Evolutionary conservation across 352 stramenopile species (phyloP).

Genomic region (Pythium aristosporum): DNA sequence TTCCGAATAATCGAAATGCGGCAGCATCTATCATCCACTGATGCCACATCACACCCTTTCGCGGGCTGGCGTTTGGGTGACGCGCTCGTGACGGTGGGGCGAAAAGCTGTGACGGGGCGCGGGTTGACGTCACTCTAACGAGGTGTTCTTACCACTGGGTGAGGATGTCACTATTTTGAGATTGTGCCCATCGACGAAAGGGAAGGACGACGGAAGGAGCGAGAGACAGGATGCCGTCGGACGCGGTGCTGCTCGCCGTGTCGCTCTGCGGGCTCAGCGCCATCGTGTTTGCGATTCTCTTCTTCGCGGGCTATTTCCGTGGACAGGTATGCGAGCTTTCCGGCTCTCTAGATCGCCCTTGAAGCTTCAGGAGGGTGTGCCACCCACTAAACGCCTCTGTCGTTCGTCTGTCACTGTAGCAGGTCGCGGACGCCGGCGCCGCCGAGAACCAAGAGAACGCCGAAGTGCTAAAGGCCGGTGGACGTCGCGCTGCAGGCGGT

Average conservation of each 20-base stretch:
- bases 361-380: neutral
- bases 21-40: no score
- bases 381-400: neutral
- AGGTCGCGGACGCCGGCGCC: conserved; percentile 25
- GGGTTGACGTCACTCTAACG: no score
- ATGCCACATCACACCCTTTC: no score
- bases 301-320: conserved; percentile 64
- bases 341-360: neutral
- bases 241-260: conserved; percentile 52
- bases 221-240: conserved; percentile 42
- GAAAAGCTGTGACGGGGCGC: no score
- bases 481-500: conserved; percentile 30
- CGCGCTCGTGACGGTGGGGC: no score
- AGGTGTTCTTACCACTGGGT: no score
- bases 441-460: conserved; percentile 32
- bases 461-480: conserved; percentile 35
- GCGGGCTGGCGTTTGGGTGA: no score
- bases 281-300: conserved; percentile 59
- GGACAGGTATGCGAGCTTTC: conserved; percentile 28
- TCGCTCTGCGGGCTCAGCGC: conserved; percentile 47
- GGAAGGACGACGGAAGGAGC: neutral
- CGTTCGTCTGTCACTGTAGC: neutral
- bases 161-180: neutral
- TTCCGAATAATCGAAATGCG: no score
- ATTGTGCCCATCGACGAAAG: neutral